phyloP scores from a whole-genome alignment of 352 stramenopile genomes.

The Pythium pyrilobum region DNA sequence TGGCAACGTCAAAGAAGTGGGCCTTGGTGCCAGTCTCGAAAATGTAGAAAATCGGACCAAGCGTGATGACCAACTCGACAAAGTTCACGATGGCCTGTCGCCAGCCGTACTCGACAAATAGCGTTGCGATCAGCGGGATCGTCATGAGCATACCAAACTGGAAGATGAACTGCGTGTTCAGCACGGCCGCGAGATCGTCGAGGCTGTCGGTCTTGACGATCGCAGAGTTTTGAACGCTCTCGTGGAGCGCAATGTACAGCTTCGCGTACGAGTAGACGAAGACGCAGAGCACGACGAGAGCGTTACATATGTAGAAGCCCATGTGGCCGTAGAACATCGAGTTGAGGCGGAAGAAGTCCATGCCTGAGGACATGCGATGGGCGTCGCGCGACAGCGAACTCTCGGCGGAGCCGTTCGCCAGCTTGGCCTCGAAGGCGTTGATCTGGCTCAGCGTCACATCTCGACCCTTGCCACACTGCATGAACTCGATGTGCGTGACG shows the following conservation, averaged over 20 bases:
- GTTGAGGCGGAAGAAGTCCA: slow-evolving; percentile 89
- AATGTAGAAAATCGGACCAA: slow-evolving; percentile 85
- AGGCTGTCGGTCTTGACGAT: slow-evolving; percentile 75
- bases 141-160: slow-evolving; percentile 89
- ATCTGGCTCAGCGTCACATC: slow-evolving; percentile 87
- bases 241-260: slow-evolving; percentile 78
- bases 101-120: slow-evolving; percentile 83
- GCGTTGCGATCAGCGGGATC: slow-evolving; percentile 74
- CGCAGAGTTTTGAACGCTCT: slow-evolving; percentile 60
- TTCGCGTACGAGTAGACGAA: slow-evolving; percentile 82
- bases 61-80: slow-evolving; percentile 71
- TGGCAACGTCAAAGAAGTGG: slow-evolving; percentile 82
- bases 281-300: slow-evolving; percentile 72
- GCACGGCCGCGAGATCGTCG: slow-evolving; percentile 65
- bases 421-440: slow-evolving; percentile 84
- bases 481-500: slow-evolving; percentile 83
- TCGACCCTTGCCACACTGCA: slow-evolving; percentile 84
- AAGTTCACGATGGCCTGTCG: slow-evolving; percentile 78
- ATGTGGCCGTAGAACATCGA: slow-evolving; percentile 89
- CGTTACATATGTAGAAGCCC: slow-evolving; percentile 87
- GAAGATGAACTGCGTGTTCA: slow-evolving; percentile 88
- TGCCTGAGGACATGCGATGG: slow-evolving; percentile 72
- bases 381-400: slow-evolving; percentile 75
- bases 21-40: slow-evolving; percentile 84
- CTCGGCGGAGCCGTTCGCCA: slow-evolving; percentile 78